A percentile compares a stretch with the other conserved stretches of the same genome.
Conservation (phyloP, 495 filamentous ascomycete genomes). For the Neurospora terricola region DNA sequence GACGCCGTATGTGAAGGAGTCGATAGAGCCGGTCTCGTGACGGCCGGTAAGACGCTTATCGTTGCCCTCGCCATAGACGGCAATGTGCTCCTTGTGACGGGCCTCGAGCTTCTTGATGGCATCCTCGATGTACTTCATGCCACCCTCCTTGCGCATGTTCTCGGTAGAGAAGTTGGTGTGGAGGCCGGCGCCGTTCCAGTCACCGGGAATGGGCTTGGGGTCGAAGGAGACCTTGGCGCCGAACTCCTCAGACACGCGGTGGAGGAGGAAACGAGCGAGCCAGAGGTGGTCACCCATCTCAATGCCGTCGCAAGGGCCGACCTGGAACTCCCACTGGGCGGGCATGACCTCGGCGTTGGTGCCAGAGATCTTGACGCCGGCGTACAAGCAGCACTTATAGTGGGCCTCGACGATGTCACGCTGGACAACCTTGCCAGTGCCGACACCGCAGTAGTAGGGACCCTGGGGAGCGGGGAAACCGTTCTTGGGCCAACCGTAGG, state of each 20-base stretch:
- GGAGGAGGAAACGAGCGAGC: slow-evolving; percentile 91
- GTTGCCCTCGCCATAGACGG: slow-evolving; percentile 95
- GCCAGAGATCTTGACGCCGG: slow-evolving; percentile 88
- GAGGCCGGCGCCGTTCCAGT: slow-evolving; percentile 99
- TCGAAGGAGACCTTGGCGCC: slow-evolving; percentile 92
- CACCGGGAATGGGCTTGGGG: slow-evolving; percentile 96
- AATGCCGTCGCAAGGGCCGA: slow-evolving; percentile 89
- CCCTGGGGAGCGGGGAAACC: slow-evolving; percentile 93
- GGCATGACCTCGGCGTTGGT: slow-evolving; percentile 95
- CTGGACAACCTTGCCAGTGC: slow-evolving; percentile 94
- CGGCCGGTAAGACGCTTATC: slow-evolving; percentile 79
- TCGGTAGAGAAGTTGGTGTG: slow-evolving; percentile 88
- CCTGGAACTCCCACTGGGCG: slow-evolving; percentile 98
- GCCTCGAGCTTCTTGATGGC: slow-evolving; percentile 56
- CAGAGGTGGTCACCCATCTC: slow-evolving; percentile 95
- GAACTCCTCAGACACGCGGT: slow-evolving; percentile 95
- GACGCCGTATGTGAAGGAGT: slow-evolving; percentile 90
- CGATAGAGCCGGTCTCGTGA: slow-evolving; percentile 89
- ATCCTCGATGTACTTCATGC: slow-evolving; percentile 86
- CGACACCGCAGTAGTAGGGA: slow-evolving; percentile 98
- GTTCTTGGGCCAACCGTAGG: slow-evolving; percentile 87
- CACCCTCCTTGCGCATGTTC: slow-evolving; percentile 80
- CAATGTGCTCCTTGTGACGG: slow-evolving; percentile 91
- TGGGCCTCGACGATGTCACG: slow-evolving; percentile 97
- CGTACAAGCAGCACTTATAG: slow-evolving; percentile 93